Base-by-base conservation (phyloP, 441 rosid species). In the Populus hybrid region DNA sequence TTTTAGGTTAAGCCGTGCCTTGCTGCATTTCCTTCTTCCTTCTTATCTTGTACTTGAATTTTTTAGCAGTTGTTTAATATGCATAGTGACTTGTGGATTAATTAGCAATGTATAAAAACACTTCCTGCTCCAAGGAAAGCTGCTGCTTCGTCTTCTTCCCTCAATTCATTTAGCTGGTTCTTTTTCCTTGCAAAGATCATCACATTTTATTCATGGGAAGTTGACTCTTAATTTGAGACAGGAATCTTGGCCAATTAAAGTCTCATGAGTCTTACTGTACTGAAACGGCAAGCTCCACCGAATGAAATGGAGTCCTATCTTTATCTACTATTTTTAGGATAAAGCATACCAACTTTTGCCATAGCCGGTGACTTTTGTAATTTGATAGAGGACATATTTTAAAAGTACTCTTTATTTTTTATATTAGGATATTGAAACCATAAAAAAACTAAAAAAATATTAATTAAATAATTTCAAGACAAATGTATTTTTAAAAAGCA, bases 101-200 rank as follows among this genome's bases (percentile, higher is more conserved):
- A 84, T 81, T 85, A 85, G 88, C 83, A 75, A 79, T 88, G 98
- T 86, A 90, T 90, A 93, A 88, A 89, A 79, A 84, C 85, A 77
- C 85, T 82, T 83, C 85, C 81, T 77, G 84, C 84, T 84, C 79
- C 85, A 80, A 77, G 84, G 77, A 63, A 77, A 70, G n/a, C 59
- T 72, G 79, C 75, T 32, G 34, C 34, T 78, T 67, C 35, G 24
- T 30, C 32, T 12, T 64, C 46, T 69, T 78, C 24, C 67, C 38
- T 8, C 12, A 10, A 9, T 14, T 67, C 26, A 61, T 10, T 2
- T 3, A 23, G 35, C 34, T 5, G 3, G 2, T 67, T 28, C 30
- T 30, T 11, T 59, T 34, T 35, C 18, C 6, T 63, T 67, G 77
- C 50, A 73, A 82, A 28, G 82, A 80, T 73, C 75, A 77, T 82